Percentiles rank a stretch among this genome's conserved stretches.
phyloP scores from a whole-genome alignment of 768 basidiomycete genomes.

The Scleroderma bovista region DNA sequence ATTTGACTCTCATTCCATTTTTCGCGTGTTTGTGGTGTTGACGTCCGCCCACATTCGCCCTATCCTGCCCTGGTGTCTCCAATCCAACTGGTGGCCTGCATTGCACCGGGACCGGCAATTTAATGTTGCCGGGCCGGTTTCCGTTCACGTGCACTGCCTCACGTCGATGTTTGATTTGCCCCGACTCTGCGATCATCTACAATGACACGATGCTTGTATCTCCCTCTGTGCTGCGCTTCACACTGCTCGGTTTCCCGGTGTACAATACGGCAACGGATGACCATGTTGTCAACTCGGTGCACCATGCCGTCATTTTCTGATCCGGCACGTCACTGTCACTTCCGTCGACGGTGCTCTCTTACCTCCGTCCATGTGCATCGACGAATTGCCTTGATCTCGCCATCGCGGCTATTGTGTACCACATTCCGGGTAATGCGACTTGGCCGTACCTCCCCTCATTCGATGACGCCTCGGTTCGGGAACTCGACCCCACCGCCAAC shows the following conservation, averaged over 20 bases:
- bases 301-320: too few relatives aligned
- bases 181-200: conserved; percentile 5
- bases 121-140: conserved; percentile 7
- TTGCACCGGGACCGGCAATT: not conserved
- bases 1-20: not conserved
- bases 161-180: not conserved
- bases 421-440: not conserved
- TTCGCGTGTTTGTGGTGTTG: not conserved
- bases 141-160: conserved; percentile 1
- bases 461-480: conserved; percentile 10
- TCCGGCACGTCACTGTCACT: too few relatives aligned
- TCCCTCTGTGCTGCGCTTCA: too few relatives aligned
- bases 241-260: conserved; percentile 1
- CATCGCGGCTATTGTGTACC: conserved; percentile 1
- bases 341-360: too few relatives aligned
- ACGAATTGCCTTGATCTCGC: not conserved
- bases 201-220: too few relatives aligned
- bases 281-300: too few relatives aligned
- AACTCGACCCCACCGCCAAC: conserved; percentile 7
- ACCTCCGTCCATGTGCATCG: too few relatives aligned
- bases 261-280: not conserved
- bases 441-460: conserved; percentile 1
- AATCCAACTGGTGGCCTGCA: not conserved
- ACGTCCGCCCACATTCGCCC: not conserved
- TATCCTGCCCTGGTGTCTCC: not conserved